These are phyloP conservation scores for Lignosus rhinocerotis DNA, from an alignment of 1,284 basidiomycete species.

Conservation along the genomic window DNA sequence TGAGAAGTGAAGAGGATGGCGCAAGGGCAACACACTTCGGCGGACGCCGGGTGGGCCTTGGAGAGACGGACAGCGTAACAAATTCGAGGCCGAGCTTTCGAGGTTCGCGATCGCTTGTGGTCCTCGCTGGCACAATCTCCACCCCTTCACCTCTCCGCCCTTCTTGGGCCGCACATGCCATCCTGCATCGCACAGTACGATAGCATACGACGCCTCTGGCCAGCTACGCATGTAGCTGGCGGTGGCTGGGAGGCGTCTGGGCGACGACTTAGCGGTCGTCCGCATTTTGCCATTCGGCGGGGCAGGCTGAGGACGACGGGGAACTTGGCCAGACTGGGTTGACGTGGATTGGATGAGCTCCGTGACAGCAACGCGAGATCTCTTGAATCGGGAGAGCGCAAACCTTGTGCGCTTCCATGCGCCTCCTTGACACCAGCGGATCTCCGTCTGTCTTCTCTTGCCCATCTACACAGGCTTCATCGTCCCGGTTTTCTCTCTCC, in stretches of 20 bases:
- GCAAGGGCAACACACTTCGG: not conserved
- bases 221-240: too few relatives aligned
- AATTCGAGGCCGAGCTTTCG: not conserved
- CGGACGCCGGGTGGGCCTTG: not conserved
- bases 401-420: slow-evolving; percentile 11
- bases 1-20: not conserved
- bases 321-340: not conserved
- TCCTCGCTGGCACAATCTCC: not conserved
- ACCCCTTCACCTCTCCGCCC: not conserved
- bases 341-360: not conserved
- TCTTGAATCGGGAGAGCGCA: not conserved
- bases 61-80: not conserved
- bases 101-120: not conserved
- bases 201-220: too few relatives aligned
- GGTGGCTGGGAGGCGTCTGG: too few relatives aligned
- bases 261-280: not conserved
- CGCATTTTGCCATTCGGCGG: not conserved
- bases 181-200: too few relatives aligned
- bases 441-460: not conserved
- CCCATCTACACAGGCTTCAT: not conserved
- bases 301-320: not conserved
- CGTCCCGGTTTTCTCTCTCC: not conserved
- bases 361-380: not conserved
- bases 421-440: slow-evolving; percentile 12
- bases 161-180: not conserved